Conservation (phyloP, 2,329 filamentous ascomycete genomes). For the Colletotrichum lindemuthianum region DNA sequence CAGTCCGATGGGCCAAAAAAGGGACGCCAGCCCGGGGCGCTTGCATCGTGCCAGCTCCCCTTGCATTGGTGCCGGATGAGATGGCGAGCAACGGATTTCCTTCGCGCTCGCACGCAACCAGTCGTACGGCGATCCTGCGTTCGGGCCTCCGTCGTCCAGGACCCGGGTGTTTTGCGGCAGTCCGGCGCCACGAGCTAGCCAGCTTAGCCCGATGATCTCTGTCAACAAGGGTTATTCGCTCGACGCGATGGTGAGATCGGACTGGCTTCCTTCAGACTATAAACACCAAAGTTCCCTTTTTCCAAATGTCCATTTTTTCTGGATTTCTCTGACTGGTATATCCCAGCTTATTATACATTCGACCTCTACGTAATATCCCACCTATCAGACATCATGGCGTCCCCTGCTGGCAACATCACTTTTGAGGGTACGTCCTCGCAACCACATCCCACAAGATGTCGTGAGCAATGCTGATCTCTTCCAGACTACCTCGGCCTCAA, state of each 20-base stretch:
- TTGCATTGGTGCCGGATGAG: neutral
- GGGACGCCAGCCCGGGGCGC: conserved; percentile 13
- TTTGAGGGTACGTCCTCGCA: conserved; percentile 60
- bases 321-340: neutral
- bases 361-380: neutral
- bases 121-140: conserved; percentile 2
- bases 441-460: conserved; percentile 46
- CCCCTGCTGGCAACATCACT: conserved; percentile 31
- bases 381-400: conserved; percentile 20
- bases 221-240: neutral
- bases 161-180: conserved; percentile 27
- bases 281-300: neutral
- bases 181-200: conserved; percentile 18
- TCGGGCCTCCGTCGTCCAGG: conserved; percentile 30
- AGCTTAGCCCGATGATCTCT: neutral
- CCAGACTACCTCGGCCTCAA: conserved; percentile 61
- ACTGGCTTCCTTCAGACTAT: neutral
- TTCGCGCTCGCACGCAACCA: neutral
- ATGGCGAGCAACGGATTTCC: neutral
- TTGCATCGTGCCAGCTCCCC: neutral
- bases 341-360: neutral
- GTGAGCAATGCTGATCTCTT: conserved; percentile 52
- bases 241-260: neutral
- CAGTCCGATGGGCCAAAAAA: conserved; percentile 17
- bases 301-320: neutral